A percentile compares a stretch with the other conserved stretches of the same genome.
phyloP scores from a whole-genome alignment of 1,284 basidiomycete species.

The Heterobasidion occidentale region DNA sequence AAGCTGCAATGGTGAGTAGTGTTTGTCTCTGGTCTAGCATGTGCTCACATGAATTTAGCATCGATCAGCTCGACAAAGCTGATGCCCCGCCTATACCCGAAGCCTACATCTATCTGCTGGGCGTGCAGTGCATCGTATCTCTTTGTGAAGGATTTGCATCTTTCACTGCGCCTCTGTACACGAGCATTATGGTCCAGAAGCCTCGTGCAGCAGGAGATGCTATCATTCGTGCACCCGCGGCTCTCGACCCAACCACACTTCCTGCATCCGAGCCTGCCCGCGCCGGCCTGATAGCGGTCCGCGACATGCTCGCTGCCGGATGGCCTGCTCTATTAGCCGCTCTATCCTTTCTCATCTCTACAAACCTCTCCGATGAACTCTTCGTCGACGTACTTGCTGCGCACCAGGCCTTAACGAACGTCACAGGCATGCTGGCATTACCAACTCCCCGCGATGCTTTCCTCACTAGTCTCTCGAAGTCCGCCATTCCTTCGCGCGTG shows the following conservation, averaged over 20 bases:
- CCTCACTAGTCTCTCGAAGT: slow-evolving; percentile 79
- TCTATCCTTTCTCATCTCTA: slow-evolving; percentile 82
- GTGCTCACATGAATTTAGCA: slow-evolving; percentile 39
- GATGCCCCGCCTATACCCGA: slow-evolving; percentile 91
- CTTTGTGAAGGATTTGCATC: slow-evolving; percentile 84
- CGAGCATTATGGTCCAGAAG: slow-evolving; percentile 54
- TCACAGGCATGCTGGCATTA: slow-evolving; percentile 83
- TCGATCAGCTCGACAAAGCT: slow-evolving; percentile 94
- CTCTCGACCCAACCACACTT: slow-evolving; percentile 58
- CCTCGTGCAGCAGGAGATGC: slow-evolving; percentile 61
- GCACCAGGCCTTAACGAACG: slow-evolving; percentile 80
- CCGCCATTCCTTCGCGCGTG: slow-evolving; percentile 82
- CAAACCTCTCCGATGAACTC: slow-evolving; percentile 82
- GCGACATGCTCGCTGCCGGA: slow-evolving; percentile 75
- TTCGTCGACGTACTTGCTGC: slow-evolving; percentile 80
- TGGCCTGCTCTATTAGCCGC: slow-evolving; percentile 91
- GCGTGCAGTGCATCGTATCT: slow-evolving; percentile 82
- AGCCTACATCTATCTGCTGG: slow-evolving; percentile 87
- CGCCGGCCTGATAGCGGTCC: slow-evolving; percentile 50
- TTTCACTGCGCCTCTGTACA: slow-evolving; percentile 67
- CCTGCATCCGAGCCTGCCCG: slow-evolving; percentile 49
- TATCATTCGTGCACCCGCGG: slow-evolving; percentile 62
- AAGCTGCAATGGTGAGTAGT: slow-evolving; percentile 73
- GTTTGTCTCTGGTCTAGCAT: slow-evolving; percentile 1
- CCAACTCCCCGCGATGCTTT: slow-evolving; percentile 89